phyloP scores from a whole-genome alignment of 1,284 basidiomycete species.

The Moniliella sp. region DNA sequence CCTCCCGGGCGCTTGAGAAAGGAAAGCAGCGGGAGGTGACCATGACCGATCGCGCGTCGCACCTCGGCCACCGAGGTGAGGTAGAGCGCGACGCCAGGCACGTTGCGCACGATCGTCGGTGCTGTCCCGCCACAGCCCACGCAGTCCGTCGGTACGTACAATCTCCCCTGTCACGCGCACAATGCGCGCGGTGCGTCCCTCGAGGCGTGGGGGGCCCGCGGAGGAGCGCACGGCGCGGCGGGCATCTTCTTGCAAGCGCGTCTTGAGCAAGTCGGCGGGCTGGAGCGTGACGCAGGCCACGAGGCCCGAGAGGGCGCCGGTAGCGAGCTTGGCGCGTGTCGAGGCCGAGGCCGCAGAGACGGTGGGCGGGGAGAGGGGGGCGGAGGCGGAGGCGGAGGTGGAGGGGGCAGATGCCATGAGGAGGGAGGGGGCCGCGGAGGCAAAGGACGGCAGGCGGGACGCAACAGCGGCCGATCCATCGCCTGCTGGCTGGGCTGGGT shows the following conservation, averaged over 20 bases:
- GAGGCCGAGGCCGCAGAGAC: too few species aligned
- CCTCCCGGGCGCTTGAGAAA: constrained; percentile 37
- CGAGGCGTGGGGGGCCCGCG: not conserved
- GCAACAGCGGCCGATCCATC: too few species aligned
- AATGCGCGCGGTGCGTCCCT: constrained; percentile 3
- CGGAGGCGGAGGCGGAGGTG: too few species aligned
- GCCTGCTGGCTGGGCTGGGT: too few species aligned
- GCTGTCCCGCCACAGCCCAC: constrained; percentile 27
- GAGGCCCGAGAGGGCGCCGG: constrained; percentile 23
- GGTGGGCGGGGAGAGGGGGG: too few species aligned
- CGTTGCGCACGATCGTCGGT: constrained; percentile 26
- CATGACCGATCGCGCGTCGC: constrained; percentile 10
- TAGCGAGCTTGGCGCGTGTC: too few species aligned
- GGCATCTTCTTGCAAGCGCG: constrained; percentile 20
- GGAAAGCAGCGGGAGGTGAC: constrained; percentile 18
- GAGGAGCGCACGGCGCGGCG: not conserved
- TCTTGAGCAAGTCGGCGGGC: constrained; percentile 31
- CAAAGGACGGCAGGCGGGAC: too few species aligned
- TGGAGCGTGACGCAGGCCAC: constrained; percentile 28
- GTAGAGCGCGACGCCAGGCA: constrained; percentile 31
- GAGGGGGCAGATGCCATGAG: too few species aligned
- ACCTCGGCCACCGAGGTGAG: constrained; percentile 28
- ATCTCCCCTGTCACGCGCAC: constrained; percentile 8
- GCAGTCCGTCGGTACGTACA: constrained; percentile 12
- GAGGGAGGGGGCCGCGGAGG: too few species aligned